Base-by-base conservation (phyloP, 352 stramenopile species). In the Pythium periplocum region DNA sequence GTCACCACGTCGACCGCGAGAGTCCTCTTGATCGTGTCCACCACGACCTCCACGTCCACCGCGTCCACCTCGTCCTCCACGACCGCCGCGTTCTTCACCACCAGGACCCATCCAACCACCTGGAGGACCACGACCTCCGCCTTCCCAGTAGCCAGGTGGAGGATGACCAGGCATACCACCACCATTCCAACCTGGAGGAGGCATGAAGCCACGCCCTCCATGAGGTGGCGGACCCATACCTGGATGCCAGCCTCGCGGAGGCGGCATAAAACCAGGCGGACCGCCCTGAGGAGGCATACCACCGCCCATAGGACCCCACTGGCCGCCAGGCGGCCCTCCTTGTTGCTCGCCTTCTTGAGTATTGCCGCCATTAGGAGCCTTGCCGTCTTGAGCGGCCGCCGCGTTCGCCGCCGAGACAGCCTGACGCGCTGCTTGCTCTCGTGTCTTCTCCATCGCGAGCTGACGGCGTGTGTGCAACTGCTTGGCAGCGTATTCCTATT, bases 371-470 rank as follows among this genome's bases (percentile, higher is more conserved):
- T 61, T 47, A 47, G 59, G 12, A 58, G 36, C n/a, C 30, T 33
- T 6, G 12, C 34, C 31, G 53, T 38, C 48, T 41, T 61, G 41
- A 9, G 56, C 48, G 0, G 60, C 46, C 17, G 30, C 46, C 9
- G 10, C 48, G 43, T 60, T 83, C 0, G 81, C 76, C 0, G 72
- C 74, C 43, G 66, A 76, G n/a, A 91, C 76, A 0, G 75, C 71
- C 41, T 90, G 75, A 31, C 82, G 75, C n/a, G 82, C 84, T 2
- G 83, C 84, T 38, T 95, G 81, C 45, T 95, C 80, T n/a, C 80
- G 68, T 12, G 76, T 70, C 55, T 86, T 90, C 53, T 94, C 78
- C 36, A 90, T 55, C 2, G 81, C 82, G 26, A 90, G 49, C 4
- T 95, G 78, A 2, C 80, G 77, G 30, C 84, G 77, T 17, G 87